These are phyloP conservation scores for Cokeromyces recurvatus DNA, from an alignment of 371 early-diverging fungal species.

Conservation along the genomic window DNA sequence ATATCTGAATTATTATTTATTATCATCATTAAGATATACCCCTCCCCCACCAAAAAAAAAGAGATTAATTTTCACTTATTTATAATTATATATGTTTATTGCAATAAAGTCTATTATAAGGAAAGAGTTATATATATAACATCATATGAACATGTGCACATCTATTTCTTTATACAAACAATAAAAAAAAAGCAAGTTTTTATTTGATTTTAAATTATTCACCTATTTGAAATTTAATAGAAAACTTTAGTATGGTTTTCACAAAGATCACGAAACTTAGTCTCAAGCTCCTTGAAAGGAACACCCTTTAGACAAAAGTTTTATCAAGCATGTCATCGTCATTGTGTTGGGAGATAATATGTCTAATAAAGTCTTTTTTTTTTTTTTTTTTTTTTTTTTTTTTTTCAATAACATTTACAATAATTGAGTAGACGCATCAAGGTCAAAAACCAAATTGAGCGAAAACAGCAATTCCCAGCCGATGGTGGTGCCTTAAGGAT, in stretches of 20 bases:
- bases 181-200: too few relatives aligned
- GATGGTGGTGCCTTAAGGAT: too few relatives aligned
- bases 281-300: constrained; percentile 68
- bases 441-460: constrained; percentile 98
- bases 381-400: constrained; percentile 93
- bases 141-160: too few relatives aligned
- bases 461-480: constrained; percentile 97
- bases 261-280: constrained; percentile 82
- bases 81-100: too few relatives aligned
- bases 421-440: constrained; percentile 97
- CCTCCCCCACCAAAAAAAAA: too few relatives aligned
- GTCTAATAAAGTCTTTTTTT: constrained; percentile 83
- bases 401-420: constrained; percentile 84
- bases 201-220: too few relatives aligned
- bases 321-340: constrained; percentile 79
- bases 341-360: constrained; percentile 82
- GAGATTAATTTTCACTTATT: too few relatives aligned
- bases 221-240: constrained; percentile 31
- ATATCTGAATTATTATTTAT: background rate
- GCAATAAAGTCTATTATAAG: too few relatives aligned
- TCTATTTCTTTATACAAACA: too few relatives aligned
- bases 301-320: constrained; percentile 85
- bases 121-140: too few relatives aligned
- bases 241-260: constrained; percentile 86
- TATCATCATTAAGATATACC: too few relatives aligned